Conservation (phyloP, 176 grass and related monocot species). For the Oryza rufipogon region DNA sequence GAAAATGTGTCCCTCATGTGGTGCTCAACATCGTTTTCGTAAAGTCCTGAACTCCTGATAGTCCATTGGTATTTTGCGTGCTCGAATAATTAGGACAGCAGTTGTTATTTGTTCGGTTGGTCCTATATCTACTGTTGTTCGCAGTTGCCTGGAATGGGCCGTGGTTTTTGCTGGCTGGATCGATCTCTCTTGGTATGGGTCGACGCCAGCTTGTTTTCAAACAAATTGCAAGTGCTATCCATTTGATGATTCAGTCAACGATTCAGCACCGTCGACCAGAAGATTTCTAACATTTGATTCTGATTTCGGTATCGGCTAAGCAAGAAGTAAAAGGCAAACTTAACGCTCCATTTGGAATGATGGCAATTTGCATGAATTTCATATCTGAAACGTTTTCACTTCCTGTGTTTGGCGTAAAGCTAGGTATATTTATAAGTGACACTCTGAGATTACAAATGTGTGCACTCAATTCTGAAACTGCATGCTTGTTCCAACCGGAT, state of each 20-base stretch:
- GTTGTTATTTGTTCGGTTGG: not conserved
- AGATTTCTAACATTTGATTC: conserved; percentile 12
- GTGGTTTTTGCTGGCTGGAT: conserved; percentile 1
- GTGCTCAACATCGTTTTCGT: conserved; percentile 15
- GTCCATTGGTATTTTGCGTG: not conserved
- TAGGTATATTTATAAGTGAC: not conserved
- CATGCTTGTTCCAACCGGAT: not conserved
- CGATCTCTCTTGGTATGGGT: not conserved
- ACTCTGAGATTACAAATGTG: not conserved
- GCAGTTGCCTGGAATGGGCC: not conserved
- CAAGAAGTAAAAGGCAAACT: not conserved
- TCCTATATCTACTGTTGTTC: not conserved
- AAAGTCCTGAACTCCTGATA: conserved; percentile 10
- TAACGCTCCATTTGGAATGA: not conserved
- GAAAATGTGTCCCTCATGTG: not conserved
- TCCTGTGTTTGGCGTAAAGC: not conserved
- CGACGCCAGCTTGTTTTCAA: conserved; percentile 10
- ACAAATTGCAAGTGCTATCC: not conserved
- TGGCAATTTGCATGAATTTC: not conserved
- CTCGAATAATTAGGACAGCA: too few species aligned
- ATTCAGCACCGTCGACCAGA: not conserved
- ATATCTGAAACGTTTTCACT: not conserved
- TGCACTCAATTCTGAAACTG: not conserved
- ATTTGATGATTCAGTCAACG: conserved; percentile 18
- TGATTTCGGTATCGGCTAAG: not conserved